Evolutionary conservation across 208 protist species (phyloP), one percentile per base, ranked within the genome.

Genomic region (Wallacemonas collosoma): DNA sequence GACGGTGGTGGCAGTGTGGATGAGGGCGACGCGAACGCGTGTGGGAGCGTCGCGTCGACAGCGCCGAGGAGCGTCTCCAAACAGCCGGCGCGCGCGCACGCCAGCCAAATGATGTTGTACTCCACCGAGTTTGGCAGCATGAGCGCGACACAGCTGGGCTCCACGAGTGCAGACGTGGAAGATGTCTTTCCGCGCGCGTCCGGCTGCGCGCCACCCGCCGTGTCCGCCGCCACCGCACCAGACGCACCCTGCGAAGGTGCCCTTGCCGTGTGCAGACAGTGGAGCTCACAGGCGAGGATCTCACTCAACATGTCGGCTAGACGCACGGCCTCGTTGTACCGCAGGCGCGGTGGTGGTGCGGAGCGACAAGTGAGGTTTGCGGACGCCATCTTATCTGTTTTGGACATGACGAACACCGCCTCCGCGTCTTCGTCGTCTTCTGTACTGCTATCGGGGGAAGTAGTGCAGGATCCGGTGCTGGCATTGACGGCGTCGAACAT

Each of bases 51-150:
- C 4, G 35, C 45, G 64, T 88, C 83, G 36, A 90, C 73, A 35
- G 70, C 61, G 57, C 80, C 62, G 40, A 90, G 71, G 43, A 91
- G 73, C 11, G 86, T 88, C 60, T 85, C 69, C 63, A 85, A 71
- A 14, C 73, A 53, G 35, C 83, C 79, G 6, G 75, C 66, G 36
- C 81, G 73, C 11, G 77, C 71, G 8, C 62, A 72, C 1, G 81
- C 80, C 53, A 86, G 65, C 81, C 86, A 91, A 8, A 91, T 64
- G 8, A 76, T 55, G 71, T 84, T 86, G 73, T 87, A 91, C 66
- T 91, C 80, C 48, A 86, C 72, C 40, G 72, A 80, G 53, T 91
- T 88, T 40, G 79, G 78, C 69, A 91, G 47, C 81, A 88, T 86
- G 45, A 91, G 51, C 1, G 86, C 82, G 12, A 91, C 55, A 56